Percentiles rank a stretch among this genome's conserved stretches.
Conservation (phyloP, 2,329 filamentous ascomycete species). For the Mariannaea sp. region DNA sequence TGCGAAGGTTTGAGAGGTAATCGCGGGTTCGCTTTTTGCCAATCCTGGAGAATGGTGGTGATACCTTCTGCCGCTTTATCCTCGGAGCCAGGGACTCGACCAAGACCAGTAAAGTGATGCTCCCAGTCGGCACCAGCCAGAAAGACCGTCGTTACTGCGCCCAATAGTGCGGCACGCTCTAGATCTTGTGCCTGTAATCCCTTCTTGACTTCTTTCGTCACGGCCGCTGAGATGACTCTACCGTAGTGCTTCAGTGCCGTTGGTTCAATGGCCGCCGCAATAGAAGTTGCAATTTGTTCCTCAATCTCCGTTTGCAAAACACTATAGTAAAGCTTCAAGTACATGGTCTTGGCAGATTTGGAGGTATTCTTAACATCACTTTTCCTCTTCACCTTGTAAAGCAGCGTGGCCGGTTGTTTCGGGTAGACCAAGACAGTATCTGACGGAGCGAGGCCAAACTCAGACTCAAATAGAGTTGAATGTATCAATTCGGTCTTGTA, state of each 20-base stretch:
- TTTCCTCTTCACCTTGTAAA: slow-evolving; percentile 77
- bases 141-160: slow-evolving; percentile 55
- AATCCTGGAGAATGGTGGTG: slow-evolving; percentile 39
- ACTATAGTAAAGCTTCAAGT: slow-evolving; percentile 75
- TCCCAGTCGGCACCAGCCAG: slow-evolving; percentile 54
- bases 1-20: slow-evolving; percentile 35
- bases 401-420: slow-evolving; percentile 77
- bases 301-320: slow-evolving; percentile 77
- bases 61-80: slow-evolving; percentile 40
- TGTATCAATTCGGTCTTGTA: slow-evolving; percentile 71
- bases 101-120: slow-evolving; percentile 56
- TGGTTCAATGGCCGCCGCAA: slow-evolving; percentile 47
- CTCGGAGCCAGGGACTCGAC: slow-evolving; percentile 43
- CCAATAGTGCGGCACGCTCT: slow-evolving; percentile 60
- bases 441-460: slow-evolving; percentile 59
- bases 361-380: slow-evolving; percentile 42
- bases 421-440: slow-evolving; percentile 71
- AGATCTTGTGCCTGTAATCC: slow-evolving; percentile 56
- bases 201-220: slow-evolving; percentile 51
- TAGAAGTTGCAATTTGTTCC: slow-evolving; percentile 49
- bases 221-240: slow-evolving; percentile 51
- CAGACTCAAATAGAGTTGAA: slow-evolving; percentile 70
- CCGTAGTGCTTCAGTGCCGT: slow-evolving; percentile 52
- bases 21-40: slow-evolving; percentile 40
- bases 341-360: slow-evolving; percentile 53